A percentile compares a stretch with the other conserved stretches of the same genome.
phyloP scores from a whole-genome alignment of 2,329 filamentous ascomycete species.

The Cladorrhinum sp. region DNA sequence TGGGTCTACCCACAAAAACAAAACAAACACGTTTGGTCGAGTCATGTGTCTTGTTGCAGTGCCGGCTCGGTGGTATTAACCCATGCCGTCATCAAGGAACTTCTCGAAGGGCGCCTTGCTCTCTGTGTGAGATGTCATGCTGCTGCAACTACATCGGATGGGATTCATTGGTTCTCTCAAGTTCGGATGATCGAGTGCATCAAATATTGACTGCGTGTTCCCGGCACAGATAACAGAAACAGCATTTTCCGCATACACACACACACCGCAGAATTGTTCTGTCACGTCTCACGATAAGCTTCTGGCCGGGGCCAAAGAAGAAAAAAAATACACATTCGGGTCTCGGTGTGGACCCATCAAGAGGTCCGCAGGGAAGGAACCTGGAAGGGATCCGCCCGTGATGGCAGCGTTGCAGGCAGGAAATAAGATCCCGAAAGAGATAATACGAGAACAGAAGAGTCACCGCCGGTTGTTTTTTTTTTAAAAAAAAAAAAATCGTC shows the following conservation, averaged over 20 bases:
- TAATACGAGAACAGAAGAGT: background rate
- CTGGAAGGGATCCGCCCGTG: background rate
- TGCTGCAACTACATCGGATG: background rate
- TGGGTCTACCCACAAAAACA: background rate
- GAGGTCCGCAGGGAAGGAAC: background rate
- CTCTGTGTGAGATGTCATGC: background rate
- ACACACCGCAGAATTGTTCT: background rate
- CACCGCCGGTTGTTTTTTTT: background rate
- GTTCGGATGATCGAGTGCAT: background rate
- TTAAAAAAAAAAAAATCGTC: background rate
- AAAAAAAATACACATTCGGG: background rate
- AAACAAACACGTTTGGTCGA: background rate
- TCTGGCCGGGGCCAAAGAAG: background rate
- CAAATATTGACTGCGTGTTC: background rate
- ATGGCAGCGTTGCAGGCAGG: background rate
- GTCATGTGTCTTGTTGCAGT: background rate
- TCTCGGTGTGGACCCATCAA: background rate
- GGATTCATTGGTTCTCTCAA: background rate
- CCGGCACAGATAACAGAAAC: background rate
- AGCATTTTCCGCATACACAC: background rate
- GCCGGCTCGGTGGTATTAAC: background rate
- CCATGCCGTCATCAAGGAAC: conserved; percentile 6
- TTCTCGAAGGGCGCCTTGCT: background rate
- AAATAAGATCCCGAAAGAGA: background rate
- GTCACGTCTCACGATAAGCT: background rate